Percentiles rank a stretch among this genome's conserved stretches.
phyloP scores from a whole-genome alignment of 108 stramenopile genomes.

The Pseudonitzschia multiseries region DNA sequence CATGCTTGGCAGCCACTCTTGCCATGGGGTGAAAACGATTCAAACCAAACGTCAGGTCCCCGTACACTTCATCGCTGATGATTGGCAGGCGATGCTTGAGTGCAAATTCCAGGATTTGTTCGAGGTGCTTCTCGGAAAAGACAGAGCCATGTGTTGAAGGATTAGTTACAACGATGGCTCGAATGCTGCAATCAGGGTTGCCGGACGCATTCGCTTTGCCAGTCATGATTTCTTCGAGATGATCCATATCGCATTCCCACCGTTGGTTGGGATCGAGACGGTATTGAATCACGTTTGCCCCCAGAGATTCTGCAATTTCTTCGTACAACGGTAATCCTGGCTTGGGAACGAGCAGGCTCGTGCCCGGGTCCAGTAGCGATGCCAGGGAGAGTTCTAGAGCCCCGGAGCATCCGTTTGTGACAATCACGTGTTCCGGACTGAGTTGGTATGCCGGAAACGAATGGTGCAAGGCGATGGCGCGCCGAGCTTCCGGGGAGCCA shows the following conservation, averaged over 20 bases:
- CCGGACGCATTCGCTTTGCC: background rate
- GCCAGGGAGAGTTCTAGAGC: conserved; percentile 84
- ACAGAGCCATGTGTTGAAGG: conserved; percentile 93
- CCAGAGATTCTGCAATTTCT: conserved; percentile 86
- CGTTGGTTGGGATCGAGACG: conserved; percentile 61
- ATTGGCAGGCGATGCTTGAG: conserved; percentile 67
- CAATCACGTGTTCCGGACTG: conserved; percentile 82
- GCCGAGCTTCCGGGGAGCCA: conserved; percentile 69
- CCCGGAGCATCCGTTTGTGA: conserved; percentile 89
- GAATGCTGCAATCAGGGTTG: conserved; percentile 15
- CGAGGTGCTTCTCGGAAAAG: conserved; percentile 75
- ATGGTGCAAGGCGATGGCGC: conserved; percentile 78
- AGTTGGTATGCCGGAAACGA: conserved; percentile 34
- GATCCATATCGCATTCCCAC: conserved; percentile 89
- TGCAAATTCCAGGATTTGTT: conserved; percentile 62
- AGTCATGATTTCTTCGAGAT: conserved; percentile 55
- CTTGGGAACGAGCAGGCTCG: conserved; percentile 78
- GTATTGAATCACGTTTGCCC: conserved; percentile 78
- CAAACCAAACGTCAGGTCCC: conserved; percentile 71
- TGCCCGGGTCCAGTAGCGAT: conserved; percentile 63
- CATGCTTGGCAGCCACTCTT: conserved; percentile 50
- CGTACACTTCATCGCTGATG: conserved; percentile 94
- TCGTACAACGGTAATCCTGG: conserved; percentile 90
- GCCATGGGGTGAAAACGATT: conserved; percentile 75
- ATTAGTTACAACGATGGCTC: conserved; percentile 91